A percentile compares a stretch with the other conserved stretches of the same genome.
These are phyloP conservation scores for Coleophoma cylindrospora DNA, from an alignment of 2,329 filamentous ascomycete species.

Conservation along the genomic window DNA sequence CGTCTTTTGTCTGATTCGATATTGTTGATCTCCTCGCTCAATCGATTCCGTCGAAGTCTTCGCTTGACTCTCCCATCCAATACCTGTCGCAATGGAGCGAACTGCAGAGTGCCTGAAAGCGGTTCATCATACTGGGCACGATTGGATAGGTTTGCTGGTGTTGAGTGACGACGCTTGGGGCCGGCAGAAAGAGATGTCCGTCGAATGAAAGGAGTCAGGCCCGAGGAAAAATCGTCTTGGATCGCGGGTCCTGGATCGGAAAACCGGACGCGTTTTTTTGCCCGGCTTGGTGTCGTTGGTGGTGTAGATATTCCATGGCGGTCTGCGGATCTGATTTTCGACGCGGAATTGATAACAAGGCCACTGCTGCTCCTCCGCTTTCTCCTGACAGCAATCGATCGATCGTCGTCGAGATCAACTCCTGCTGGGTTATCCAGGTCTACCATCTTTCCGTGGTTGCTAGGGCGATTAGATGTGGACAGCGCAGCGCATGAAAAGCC, in stretches of 20 bases:
- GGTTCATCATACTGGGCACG: slow-evolving; percentile 13
- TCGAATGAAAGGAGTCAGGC: slow-evolving; percentile 53
- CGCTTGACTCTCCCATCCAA: slow-evolving; percentile 53
- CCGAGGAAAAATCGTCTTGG: slow-evolving; percentile 34
- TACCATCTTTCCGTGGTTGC: slow-evolving; percentile 11
- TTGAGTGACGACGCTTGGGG: slow-evolving; percentile 41
- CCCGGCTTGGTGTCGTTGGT: slow-evolving; percentile 19
- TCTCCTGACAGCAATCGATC: slow-evolving; percentile 52
- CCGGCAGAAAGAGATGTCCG: slow-evolving; percentile 40
- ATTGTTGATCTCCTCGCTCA: slow-evolving; percentile 54
- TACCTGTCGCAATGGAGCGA: slow-evolving; percentile 47
- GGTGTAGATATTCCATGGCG: slow-evolving; percentile 20
- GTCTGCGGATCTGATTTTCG: slow-evolving; percentile 9
- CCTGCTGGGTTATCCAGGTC: slow-evolving; percentile 9
- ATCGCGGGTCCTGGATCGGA: slow-evolving; percentile 47
- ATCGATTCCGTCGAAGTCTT: slow-evolving; percentile 47
- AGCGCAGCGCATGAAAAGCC: no score
- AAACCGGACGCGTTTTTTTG: slow-evolving; percentile 50
- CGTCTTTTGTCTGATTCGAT: slow-evolving; percentile 42
- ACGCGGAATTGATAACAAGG: slow-evolving; percentile 11
- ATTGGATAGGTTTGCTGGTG: slow-evolving; percentile 26
- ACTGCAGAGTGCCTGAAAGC: slow-evolving; percentile 35
- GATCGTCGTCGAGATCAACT: slow-evolving; percentile 34
- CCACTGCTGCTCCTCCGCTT: slow-evolving; percentile 38
- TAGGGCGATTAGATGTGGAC: no score